Evolutionary conservation across 2,329 filamentous ascomycete genomes (phyloP), one percentile per base, ranked within the genome.

Genomic region (Pseudofabraea citricarpa): DNA sequence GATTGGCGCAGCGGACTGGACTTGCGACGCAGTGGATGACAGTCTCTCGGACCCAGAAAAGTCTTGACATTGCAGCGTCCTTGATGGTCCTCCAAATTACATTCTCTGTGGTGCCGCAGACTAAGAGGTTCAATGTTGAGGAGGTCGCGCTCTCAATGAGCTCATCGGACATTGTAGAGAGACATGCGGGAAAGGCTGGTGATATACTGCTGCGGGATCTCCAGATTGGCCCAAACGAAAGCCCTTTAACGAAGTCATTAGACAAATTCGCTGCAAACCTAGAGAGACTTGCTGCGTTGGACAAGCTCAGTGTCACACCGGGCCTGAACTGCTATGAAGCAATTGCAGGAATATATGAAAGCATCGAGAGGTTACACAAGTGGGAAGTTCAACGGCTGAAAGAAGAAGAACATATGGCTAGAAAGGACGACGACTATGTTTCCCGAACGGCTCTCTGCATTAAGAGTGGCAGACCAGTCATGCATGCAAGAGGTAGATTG

Each of bases 301-400:
- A 93, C 59, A 83, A 80, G 53, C 72, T 91, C 41, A 89, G 86
- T 61, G 73, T 79, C 18, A 70, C 75, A 22, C 81, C 80, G 2
- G 76, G 77, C 5, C 71, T 91, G 6, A 87, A 87, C 54, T 87
- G 87, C 60, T 85, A 87, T 59, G 85, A 89, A 59, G 87, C 87
- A 0, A 71, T 91, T 35, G 80, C 79, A 4, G 86, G 86, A 3
- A 71, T 94, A 5, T 87, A 84, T 60, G 75, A 75, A 44, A 87
- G 85, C 56, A 67, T 93, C 47, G 71, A 75, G 46, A 81, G 73
- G 53, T 66, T 94, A n/a, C 80, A 86, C 56, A 70, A 79, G 36
- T 85, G 86, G 71, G 87, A 93, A 58, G 67, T 83, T 47, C 71
- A 76, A 44, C 75, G 70, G 49, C 61, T 82, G 22, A 72, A 72